Percentiles rank a stretch among this genome's conserved stretches.
Conservation (phyloP, 164 flowering plant species). For the Magnolia sinica region DNA sequence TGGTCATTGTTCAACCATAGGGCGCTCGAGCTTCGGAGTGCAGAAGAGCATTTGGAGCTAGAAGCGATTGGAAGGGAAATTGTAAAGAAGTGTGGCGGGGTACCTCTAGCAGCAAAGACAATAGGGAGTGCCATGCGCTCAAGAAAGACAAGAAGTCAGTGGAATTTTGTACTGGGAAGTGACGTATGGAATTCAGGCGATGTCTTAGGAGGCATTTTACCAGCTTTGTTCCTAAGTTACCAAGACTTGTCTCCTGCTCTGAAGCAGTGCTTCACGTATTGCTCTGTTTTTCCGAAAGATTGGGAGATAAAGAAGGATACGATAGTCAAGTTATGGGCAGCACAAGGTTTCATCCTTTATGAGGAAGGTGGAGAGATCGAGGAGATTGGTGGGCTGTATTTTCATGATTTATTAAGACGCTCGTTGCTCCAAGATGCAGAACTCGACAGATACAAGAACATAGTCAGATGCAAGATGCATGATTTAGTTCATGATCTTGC, state of each 20-base stretch:
- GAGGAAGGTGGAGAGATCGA: constrained; percentile 3
- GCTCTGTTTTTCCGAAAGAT: constrained; percentile 13
- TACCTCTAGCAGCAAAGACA: not conserved
- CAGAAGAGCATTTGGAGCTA: not conserved
- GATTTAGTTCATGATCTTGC: constrained; percentile 9
- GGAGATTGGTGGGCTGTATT: constrained; percentile 2
- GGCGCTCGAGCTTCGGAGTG: not conserved
- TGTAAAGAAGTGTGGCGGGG: constrained; percentile 2
- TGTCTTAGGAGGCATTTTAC: not conserved
- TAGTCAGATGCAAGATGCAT: constrained; percentile 7
- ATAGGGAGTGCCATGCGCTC: not conserved
- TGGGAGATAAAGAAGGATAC: not conserved
- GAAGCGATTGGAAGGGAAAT: constrained; percentile 2
- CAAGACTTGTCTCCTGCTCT: not conserved
- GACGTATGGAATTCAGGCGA: not conserved
- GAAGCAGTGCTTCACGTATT: constrained; percentile 15
- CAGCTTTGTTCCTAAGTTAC: constrained; percentile 1
- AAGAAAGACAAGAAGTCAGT: not conserved
- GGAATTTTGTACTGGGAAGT: constrained; percentile 1
- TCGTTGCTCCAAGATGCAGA: constrained; percentile 8
- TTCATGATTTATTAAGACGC: constrained; percentile 6
- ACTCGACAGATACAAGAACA: not conserved
- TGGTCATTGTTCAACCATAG: constrained; percentile 2
- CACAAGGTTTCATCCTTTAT: constrained; percentile 6
- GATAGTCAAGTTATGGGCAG: constrained; percentile 14